Base-by-base conservation (phyloP, 495 filamentous ascomycete species). In the Delitschia confertaspora region DNA sequence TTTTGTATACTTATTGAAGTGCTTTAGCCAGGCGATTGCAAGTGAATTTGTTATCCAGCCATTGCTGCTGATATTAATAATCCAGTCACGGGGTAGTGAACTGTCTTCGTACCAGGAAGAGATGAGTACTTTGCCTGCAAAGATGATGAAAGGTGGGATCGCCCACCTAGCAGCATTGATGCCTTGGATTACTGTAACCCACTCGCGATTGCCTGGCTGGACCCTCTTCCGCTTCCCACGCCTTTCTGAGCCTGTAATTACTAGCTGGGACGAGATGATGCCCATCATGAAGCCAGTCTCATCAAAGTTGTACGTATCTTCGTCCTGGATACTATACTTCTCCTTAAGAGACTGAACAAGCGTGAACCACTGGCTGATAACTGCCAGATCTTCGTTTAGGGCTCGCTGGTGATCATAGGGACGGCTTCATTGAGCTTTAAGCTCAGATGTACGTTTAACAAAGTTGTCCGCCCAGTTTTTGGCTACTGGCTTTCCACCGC, bases 271-370 rank as follows among this genome's bases (percentile, higher is more conserved):
- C 9, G n/a, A 14, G 21, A 51, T 51, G 29, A 64, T 34, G 18
- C 60, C 61, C 40, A 71, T 69, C 30, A 58, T 30, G 58, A 70
- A 45, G 47, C 64, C 53, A 43, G 57, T 64, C 52, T 73, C 59
- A 48, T 73, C 60, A 49, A 73, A 70, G 48, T 70, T 72, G 42
- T 66, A 67, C 29, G 63, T 60, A 58, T 70, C 61, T 16, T 62
- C 49, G n/a, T 62, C 46, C n/a, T 43, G 16, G 30, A 71, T 65
- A 9, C 56, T 50, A 42, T 69, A 61, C 42, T 69, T 57, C 10
- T 38, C 45, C 17, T 50, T 54, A 34, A 53, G 58, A 31, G 63
- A 57, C 33, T 32, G 16, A 38, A 68, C 42, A 27, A 63, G 56
- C 22, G 41, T 24, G 50, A 70, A 69, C 60, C 55, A 71, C 2